phyloP scores from a whole-genome alignment of 208 protist species.

The Zelonia costaricensis region DNA sequence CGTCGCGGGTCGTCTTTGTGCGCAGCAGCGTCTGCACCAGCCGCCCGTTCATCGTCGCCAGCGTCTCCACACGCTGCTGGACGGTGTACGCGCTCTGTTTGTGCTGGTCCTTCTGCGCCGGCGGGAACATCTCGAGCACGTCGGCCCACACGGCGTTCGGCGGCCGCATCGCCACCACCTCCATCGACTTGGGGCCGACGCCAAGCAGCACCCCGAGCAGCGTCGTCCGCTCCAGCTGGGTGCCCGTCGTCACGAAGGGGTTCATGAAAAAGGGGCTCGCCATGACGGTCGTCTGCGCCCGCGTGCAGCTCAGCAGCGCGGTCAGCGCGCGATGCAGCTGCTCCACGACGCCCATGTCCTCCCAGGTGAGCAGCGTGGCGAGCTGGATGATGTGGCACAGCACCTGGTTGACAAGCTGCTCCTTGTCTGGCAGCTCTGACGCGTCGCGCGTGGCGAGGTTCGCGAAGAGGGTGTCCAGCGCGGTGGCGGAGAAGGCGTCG shows the following conservation, averaged over 20 bases:
- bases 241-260: constrained; percentile 42
- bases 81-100: constrained; percentile 48
- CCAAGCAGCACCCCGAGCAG: constrained; percentile 79
- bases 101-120: constrained; percentile 38
- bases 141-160: constrained; percentile 28
- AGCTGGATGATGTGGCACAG: constrained; percentile 70
- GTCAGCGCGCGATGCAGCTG: constrained; percentile 50
- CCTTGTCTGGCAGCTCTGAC: constrained; percentile 34
- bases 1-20: constrained; percentile 55
- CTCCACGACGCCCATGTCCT: constrained; percentile 40
- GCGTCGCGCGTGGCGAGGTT: constrained; percentile 44
- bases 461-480: constrained; percentile 65
- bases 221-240: constrained; percentile 67
- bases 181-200: constrained; percentile 37
- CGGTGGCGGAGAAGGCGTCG: constrained; percentile 43
- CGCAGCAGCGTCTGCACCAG: constrained; percentile 64
- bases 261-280: constrained; percentile 60
- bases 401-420: constrained; percentile 63
- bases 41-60: constrained; percentile 50
- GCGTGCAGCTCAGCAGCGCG: constrained; percentile 44
- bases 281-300: constrained; percentile 44
- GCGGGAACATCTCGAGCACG: constrained; percentile 54
- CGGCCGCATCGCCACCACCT: background rate
- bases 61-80: constrained; percentile 43
- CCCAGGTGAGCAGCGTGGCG: constrained; percentile 42